Base-by-base conservation (phyloP, 2,329 filamentous ascomycete species). In the Truncatella angustata region DNA sequence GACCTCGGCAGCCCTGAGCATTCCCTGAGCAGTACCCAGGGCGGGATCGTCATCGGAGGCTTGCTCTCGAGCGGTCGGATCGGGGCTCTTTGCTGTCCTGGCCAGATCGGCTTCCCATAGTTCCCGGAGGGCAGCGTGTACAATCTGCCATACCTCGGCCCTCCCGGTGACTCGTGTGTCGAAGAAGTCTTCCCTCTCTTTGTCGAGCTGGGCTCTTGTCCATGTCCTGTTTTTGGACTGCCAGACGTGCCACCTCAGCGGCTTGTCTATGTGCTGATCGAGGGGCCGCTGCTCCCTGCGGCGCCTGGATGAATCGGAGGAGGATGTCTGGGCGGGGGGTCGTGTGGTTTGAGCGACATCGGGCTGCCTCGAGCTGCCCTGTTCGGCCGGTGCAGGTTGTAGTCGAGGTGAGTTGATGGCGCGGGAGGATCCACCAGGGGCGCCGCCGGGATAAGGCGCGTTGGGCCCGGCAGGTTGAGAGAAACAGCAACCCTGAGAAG, bases 141-240 rank as follows among this genome's bases (percentile, higher is more conserved):
- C 69, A 0, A 89, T 86, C 60, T 83, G 83, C 93, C 93, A 97
- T 23, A 94, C 80, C 68, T 96, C 90, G 4, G 79, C 63, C 4
- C 84, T 79, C 2, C 91, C 91, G 0, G 87, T 88, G 14, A 95
- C 90, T 43, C 91, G 78, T 1, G 92, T 97, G 55, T 97, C 91
- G 70, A 96, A 97, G 76, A 95, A 97, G 56, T 91, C 91, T 45
- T 73, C 73, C 45, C 93, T 82, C 71, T 96, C 90, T 28, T 77
- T 78, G 53, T 84, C 81, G 2, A 96, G 75, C 49, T 86, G 75
- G 14, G 71, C 65, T n/a, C 80, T 82, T 1, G 88, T 91, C 89
- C 89, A 95, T 14, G 73, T 70, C 18, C 81, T 81, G 49, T 78
- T 76, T 55, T 78, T 79, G 52, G 85, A 82, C 11, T 73, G 73